A percentile compares a stretch with the other conserved stretches of the same genome.
phyloP scores from a whole-genome alignment of 2,329 filamentous ascomycete genomes.

The Ceratocystis ficicola region DNA sequence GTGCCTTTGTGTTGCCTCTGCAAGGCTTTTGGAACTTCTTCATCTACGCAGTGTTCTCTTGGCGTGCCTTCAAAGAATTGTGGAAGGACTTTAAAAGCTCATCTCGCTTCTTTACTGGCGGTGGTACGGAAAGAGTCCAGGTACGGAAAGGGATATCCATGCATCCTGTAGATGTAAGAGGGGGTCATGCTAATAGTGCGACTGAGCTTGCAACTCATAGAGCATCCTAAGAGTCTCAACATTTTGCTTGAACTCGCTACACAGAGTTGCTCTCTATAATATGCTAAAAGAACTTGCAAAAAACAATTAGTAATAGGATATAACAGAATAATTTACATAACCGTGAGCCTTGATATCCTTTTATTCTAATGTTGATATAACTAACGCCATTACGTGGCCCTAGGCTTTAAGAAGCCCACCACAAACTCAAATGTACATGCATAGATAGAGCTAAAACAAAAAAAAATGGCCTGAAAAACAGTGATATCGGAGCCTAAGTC shows the following conservation, averaged over 20 bases:
- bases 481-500: background rate
- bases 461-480: slow-evolving; percentile 8
- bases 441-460: background rate
- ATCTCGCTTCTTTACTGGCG: background rate
- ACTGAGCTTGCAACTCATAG: background rate
- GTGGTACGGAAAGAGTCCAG: background rate
- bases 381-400: no score
- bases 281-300: no score
- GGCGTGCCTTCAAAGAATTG: slow-evolving; percentile 39
- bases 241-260: background rate
- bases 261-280: no score
- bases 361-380: no score
- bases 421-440: no score
- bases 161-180: background rate
- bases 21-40: slow-evolving; percentile 69
- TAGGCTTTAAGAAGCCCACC: no score
- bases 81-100: slow-evolving; percentile 24
- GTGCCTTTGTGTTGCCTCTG: slow-evolving; percentile 58
- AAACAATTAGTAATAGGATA: no score
- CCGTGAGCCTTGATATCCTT: no score
- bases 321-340: no score
- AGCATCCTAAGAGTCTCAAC: background rate
- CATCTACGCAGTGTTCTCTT: slow-evolving; percentile 56
- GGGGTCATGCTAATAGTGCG: background rate
- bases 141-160: background rate